Base-by-base conservation (phyloP, 1,139 yeast species). In the Scheffersomyces lignicola region DNA sequence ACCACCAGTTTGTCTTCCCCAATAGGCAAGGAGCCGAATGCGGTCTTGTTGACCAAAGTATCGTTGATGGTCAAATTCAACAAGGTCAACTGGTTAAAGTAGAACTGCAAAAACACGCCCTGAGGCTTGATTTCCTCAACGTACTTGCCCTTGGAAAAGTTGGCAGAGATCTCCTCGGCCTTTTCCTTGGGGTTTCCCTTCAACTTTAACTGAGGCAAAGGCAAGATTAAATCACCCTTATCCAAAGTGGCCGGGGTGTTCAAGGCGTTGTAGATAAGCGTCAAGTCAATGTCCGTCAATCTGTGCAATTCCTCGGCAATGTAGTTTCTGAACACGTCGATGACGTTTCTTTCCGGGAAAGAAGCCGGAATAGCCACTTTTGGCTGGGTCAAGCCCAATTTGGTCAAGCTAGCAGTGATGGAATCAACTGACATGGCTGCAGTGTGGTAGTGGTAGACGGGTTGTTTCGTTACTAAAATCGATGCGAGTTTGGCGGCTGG, bases 61-160 rank as follows among this genome's bases (percentile, higher is more conserved):
- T 85, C 94, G 46, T 81, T 83, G 38, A 88, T 67, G 24, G 88
- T 88, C 43, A 83, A 65, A 44, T 80, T 74, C 58, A 73, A 80
- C 47, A 92, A 70, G 35, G 85, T 66, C 42, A 71, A 60, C 37
- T 86, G 78, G 48, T 80, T 72, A 63, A 88, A 86, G 66, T 78
- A 87, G 59, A 92, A 92, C 64, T 92, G 97, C 55, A 94, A 72
- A 54, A 94, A 92, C 34, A 90, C 86, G 42, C 97, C 97, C 58
- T 85, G 86, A 26, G 95, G 86, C 47, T 73, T 79, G 45, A 88
- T 92, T 43, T 78, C 78, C 25, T 72, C 65, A 47, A 92, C 66
- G 57, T 73, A 85, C 38, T 80, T 75, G 29, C 88, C 89, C 47
- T 75, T 69, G 45, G 82, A 79, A 57, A 84, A 80, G 35, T 71